A percentile compares a stretch with the other conserved stretches of the same genome.
Evolutionary conservation across 225 moss, liverwort and hornwort species (phyloP).

Genomic region (Marchantia polymorpha): DNA sequence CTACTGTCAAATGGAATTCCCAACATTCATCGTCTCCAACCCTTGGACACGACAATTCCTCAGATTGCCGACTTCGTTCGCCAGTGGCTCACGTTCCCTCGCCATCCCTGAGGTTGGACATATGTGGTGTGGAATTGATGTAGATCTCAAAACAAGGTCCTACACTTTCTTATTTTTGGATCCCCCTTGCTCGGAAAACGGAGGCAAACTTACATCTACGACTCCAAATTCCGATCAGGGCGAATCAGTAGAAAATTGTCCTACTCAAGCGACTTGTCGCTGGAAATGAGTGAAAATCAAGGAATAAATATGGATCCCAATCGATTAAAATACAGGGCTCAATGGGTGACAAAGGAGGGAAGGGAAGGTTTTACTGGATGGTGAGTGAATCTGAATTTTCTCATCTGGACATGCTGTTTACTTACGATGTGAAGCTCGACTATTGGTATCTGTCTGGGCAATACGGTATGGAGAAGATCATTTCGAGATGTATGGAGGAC

Average conservation of each 20-base stretch:
- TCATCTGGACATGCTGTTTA: background rate
- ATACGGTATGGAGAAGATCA: background rate
- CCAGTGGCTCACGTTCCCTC: background rate
- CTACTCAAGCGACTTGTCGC: too few species aligned
- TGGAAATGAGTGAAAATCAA: too few species aligned
- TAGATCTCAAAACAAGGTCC: slow-evolving; percentile 3
- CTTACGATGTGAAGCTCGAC: background rate
- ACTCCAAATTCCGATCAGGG: background rate
- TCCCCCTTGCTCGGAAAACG: too few species aligned
- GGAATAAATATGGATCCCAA: too few species aligned
- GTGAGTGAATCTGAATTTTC: too few species aligned
- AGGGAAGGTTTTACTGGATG: slow-evolving; percentile 2
- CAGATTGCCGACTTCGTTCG: background rate
- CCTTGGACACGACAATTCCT: background rate
- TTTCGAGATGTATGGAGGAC: background rate
- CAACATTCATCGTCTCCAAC: background rate
- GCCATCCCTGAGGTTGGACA: background rate
- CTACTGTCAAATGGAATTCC: too few species aligned
- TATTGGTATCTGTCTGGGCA: background rate
- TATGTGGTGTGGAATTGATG: background rate
- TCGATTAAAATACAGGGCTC: background rate
- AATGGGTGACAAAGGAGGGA: background rate
- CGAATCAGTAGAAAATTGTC: background rate
- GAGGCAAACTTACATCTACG: background rate
- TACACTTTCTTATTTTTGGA: background rate